A percentile compares a stretch with the other conserved stretches of the same genome.
These are phyloP conservation scores for Asterochloris erici DNA, from an alignment of 139 green algal species.

Conservation along the genomic window DNA sequence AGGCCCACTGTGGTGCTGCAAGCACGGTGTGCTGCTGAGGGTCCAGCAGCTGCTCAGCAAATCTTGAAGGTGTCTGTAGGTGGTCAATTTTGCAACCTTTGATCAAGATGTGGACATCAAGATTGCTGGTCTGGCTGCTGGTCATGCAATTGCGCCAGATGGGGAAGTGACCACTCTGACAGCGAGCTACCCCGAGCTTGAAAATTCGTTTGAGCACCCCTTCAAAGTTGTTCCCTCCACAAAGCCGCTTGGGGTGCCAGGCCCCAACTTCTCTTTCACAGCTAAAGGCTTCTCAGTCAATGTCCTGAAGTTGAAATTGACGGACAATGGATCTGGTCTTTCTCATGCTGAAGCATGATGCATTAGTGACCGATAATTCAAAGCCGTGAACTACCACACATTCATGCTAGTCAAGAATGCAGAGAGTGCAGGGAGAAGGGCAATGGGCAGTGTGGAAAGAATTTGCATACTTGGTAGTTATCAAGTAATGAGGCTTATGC, in stretches of 20 bases:
- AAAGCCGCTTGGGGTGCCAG: neutral
- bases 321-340: too few relatives aligned
- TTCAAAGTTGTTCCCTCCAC: neutral
- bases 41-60: neutral
- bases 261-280: too few relatives aligned
- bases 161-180: slow-evolving; percentile 16
- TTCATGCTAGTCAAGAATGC: too few relatives aligned
- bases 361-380: too few relatives aligned
- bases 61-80: neutral
- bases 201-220: slow-evolving; percentile 34
- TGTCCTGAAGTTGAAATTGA: too few relatives aligned
- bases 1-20: neutral
- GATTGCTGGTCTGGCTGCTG: neutral
- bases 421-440: too few relatives aligned
- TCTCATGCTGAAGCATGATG: too few relatives aligned
- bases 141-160: neutral
- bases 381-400: too few relatives aligned
- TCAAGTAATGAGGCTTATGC: too few relatives aligned
- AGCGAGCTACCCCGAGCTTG: neutral
- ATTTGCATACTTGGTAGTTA: too few relatives aligned
- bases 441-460: too few relatives aligned
- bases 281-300: too few relatives aligned
- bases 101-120: slow-evolving; percentile 7
- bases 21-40: neutral
- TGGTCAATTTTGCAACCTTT: slow-evolving; percentile 18